These are phyloP conservation scores for Hypericum perforatum DNA, from an alignment of 345 rosid species.

Conservation along the genomic window DNA sequence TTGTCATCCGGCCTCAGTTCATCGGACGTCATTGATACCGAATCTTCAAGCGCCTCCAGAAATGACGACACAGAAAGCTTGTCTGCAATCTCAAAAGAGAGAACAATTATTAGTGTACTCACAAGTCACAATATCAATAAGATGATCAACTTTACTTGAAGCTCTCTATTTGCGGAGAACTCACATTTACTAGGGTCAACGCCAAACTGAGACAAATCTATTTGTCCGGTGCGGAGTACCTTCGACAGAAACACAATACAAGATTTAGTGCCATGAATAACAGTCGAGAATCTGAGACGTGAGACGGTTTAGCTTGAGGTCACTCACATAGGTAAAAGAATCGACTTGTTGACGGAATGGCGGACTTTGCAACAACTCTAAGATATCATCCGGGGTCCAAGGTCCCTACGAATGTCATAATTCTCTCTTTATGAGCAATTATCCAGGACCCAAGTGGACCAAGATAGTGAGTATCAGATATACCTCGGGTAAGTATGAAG, in stretches of 20 bases:
- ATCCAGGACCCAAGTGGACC: background rate
- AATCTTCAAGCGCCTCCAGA: conserved; percentile 95
- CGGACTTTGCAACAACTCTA: conserved; percentile 83
- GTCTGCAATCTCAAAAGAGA: conserved; percentile 37
- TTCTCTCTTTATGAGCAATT: conserved; percentile 9
- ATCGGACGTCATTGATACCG: conserved; percentile 35
- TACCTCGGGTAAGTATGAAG: conserved; percentile 87
- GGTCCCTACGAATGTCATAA: conserved; percentile 49
- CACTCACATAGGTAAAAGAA: conserved; percentile 81
- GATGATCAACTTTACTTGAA: too few species aligned
- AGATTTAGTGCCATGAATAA: background rate
- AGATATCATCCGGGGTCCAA: conserved; percentile 59
- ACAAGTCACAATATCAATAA: too few species aligned
- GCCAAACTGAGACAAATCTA: conserved; percentile 90
- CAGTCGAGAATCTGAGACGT: conserved; percentile 4
- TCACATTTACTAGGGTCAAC: conserved; percentile 84
- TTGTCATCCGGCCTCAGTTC: conserved; percentile 29
- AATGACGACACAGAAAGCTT: conserved; percentile 76
- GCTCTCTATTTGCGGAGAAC: conserved; percentile 14
- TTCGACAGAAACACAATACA: conserved; percentile 18
- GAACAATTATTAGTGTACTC: too few species aligned
- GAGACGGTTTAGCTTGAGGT: conserved; percentile 8
- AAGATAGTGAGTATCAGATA: conserved; percentile 5
- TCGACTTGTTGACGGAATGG: conserved; percentile 98
- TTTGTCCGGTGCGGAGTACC: conserved; percentile 95